Evolutionary conservation across 805 yeast genomes (phyloP), one percentile per base, ranked within the genome.

Genomic region (Huiozyma sinensis): DNA sequence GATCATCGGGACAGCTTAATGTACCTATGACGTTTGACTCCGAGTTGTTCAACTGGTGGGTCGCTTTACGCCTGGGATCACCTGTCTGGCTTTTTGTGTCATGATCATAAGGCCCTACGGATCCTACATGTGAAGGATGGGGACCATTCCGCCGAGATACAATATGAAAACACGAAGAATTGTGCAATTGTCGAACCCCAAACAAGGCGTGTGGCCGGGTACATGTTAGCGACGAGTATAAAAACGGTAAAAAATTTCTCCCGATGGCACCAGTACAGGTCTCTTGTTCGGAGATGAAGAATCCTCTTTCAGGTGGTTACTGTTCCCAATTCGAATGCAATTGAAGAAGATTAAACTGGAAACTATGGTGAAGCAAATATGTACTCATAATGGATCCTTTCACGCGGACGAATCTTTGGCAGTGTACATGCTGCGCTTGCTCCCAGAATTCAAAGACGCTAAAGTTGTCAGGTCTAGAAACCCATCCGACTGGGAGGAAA

Each of bases 351-450:
- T 17, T 55, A 58, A 55, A 43, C 36, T 57, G 32, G 46, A 46
- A 30, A 38, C 11, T 33, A 54, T 55, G 58, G 57, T 46, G 33
- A 62, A 60, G 43, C 78, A 76, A 56, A 84, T 89, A 45, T 90
- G 95, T 58, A 89, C 95, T 9, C 94, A 84, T 56, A 82, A 89
- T 40, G 98, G 98, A 6, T 75, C 88, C 0, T 92, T 92, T 72
- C 98, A 92, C 60, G 97, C 97, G 8, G 98, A 92, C 63, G 98
- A 92, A 64, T 80, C 95, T 8, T 72, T 92, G 42, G 98, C 97
- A 2, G 95, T 90, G 3, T 89, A 73, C 63, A 79, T 92, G 82
- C 68, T 92, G 45, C 77, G 75, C 52, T 67, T 77, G 13, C 66
- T 90, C 39, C 92, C 95, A 7, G 71, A 73, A 60, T 92, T 65